A percentile compares a stretch with the other conserved stretches of the same genome.
phyloP scores from a whole-genome alignment of 495 filamentous ascomycete species.

The Aspergillus sparsus region DNA sequence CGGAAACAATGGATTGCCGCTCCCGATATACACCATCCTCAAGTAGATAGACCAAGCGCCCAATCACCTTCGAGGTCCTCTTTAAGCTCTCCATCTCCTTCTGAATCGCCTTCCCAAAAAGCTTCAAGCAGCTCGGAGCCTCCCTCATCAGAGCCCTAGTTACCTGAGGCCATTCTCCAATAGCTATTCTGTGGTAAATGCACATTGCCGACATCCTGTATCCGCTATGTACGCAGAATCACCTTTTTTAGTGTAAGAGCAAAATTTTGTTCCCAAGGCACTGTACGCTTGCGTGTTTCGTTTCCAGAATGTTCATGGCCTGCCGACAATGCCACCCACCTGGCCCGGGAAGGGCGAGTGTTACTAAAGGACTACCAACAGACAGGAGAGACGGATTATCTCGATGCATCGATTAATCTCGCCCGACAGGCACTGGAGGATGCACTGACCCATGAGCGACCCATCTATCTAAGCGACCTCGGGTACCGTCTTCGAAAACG shows the following conservation, averaged over 20 bases:
- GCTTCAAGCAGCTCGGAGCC: constrained; percentile 12
- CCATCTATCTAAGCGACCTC: constrained; percentile 8
- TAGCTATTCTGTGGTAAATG: constrained; percentile 9
- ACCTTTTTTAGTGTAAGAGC: constrained; percentile 9
- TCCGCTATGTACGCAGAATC: constrained; percentile 10
- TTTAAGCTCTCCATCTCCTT: not conserved
- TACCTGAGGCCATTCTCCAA: constrained; percentile 14
- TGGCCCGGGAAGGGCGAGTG: constrained; percentile 9
- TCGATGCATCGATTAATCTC: constrained; percentile 10
- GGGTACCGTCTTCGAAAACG: constrained; percentile 10
- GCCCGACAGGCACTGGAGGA: constrained; percentile 6
- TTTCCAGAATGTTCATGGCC: constrained; percentile 3
- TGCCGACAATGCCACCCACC: constrained; percentile 9
- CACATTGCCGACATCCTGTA: constrained; percentile 11
- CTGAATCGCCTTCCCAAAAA: constrained; percentile 11
- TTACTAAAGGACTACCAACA: constrained; percentile 5
- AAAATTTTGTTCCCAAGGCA: constrained; percentile 2
- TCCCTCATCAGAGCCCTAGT: constrained; percentile 1
- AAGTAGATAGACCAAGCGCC: not conserved
- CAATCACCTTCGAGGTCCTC: constrained; percentile 5
- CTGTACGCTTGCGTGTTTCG: not conserved
- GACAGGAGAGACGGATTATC: constrained; percentile 7
- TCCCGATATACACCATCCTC: not conserved
- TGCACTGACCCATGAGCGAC: constrained; percentile 2
- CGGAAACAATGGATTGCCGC: not conserved